phyloP scores from a whole-genome alignment of 2,329 filamentous ascomycete species.

The Aurifilum marmelostoma region DNA sequence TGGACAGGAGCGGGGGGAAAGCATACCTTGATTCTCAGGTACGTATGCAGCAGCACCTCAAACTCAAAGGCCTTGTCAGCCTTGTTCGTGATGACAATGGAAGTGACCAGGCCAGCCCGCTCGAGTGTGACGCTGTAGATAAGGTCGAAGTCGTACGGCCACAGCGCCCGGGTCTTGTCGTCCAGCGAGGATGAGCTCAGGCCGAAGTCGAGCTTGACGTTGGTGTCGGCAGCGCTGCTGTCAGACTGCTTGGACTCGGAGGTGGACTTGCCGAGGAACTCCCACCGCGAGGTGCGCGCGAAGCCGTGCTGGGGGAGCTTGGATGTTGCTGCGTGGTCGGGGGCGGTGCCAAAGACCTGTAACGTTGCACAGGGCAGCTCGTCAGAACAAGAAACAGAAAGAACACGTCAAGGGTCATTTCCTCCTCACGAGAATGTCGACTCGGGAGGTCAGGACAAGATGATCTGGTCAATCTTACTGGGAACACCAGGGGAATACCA shows the following conservation, averaged over 20 bases:
- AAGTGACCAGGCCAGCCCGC: conserved; percentile 74
- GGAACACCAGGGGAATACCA: conserved; percentile 91
- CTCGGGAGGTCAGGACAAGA: conserved; percentile 13
- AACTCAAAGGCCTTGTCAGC: conserved; percentile 83
- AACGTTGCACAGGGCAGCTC: not conserved
- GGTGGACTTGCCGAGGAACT: conserved; percentile 89
- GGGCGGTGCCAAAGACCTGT: conserved; percentile 85
- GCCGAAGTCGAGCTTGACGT: conserved; percentile 94
- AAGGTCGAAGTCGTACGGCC: conserved; percentile 86
- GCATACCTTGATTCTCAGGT: conserved; percentile 77
- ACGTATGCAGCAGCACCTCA: conserved; percentile 89
- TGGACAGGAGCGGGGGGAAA: not conserved
- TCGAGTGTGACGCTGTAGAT: conserved; percentile 91
- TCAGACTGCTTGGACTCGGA: conserved; percentile 55
- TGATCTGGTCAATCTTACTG: conserved; percentile 69
- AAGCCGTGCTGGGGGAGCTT: conserved; percentile 92
- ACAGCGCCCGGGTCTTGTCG: conserved; percentile 69
- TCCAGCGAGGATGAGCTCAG: conserved; percentile 74
- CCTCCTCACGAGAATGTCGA: not conserved
- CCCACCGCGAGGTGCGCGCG: conserved; percentile 87
- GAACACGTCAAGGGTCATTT: not conserved
- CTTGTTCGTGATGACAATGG: conserved; percentile 87
- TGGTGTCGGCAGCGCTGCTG: conserved; percentile 51
- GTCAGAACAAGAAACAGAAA: not conserved
- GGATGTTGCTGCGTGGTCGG: conserved; percentile 75